These are phyloP conservation scores for Penicillium flavigenum DNA, from an alignment of 495 filamentous ascomycete genomes.

Conservation along the genomic window DNA sequence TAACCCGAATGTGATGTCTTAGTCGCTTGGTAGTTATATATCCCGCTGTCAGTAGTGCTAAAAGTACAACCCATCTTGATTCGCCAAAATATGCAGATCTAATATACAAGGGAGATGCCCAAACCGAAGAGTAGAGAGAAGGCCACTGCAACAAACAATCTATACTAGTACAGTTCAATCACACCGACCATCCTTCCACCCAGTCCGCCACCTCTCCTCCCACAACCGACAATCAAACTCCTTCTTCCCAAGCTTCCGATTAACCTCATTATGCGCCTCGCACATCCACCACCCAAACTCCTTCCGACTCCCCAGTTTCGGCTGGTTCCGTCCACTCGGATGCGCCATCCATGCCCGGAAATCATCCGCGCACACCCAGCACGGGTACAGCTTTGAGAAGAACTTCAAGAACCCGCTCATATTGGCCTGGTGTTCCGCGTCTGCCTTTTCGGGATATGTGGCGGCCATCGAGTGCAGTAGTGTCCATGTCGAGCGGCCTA, in stretches of 20 bases:
- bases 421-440: slow-evolving; percentile 64
- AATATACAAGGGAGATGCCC: slow-evolving; percentile 14
- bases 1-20: not conserved
- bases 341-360: slow-evolving; percentile 79
- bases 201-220: slow-evolving; percentile 92
- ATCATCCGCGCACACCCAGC: slow-evolving; percentile 92
- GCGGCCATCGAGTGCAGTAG: slow-evolving; percentile 89
- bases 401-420: slow-evolving; percentile 73
- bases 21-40: not conserved
- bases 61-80: slow-evolving; percentile 1
- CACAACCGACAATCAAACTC: slow-evolving; percentile 88
- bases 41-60: not conserved
- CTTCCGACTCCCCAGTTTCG: slow-evolving; percentile 61
- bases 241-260: slow-evolving; percentile 87
- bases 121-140: slow-evolving; percentile 16
- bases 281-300: slow-evolving; percentile 95
- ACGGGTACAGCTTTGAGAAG: slow-evolving; percentile 86
- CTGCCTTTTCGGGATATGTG: slow-evolving; percentile 70
- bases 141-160: not conserved
- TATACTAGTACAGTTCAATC: slow-evolving; percentile 30
- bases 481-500: slow-evolving; percentile 89
- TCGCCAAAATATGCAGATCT: slow-evolving; percentile 12
- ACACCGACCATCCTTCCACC: slow-evolving; percentile 83
- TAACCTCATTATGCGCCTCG: slow-evolving; percentile 96
- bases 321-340: slow-evolving; percentile 58